Evolutionary conservation across 257 asterid genomes (phyloP).

Genomic region (Plantago major): DNA sequence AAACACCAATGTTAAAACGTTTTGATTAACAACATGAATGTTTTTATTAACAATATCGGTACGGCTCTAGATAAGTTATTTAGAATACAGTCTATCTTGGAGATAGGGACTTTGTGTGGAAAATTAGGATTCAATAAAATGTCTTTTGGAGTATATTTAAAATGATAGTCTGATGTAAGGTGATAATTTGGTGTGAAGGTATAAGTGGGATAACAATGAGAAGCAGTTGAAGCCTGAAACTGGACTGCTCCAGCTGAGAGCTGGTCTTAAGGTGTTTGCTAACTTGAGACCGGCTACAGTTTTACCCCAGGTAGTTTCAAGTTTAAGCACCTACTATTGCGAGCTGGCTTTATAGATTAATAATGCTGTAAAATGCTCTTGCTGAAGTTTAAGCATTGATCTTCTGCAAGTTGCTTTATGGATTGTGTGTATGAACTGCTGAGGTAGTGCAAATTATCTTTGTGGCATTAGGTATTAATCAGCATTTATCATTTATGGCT

Average conservation of each 20-base stretch:
- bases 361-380: background rate
- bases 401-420: background rate
- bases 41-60: no score
- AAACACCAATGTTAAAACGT: no score
- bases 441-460: no score
- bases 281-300: constrained; percentile 97
- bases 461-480: no score
- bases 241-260: constrained; percentile 93
- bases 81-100: no score
- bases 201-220: constrained; percentile 95
- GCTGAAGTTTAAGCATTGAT: constrained; percentile 6
- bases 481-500: no score
- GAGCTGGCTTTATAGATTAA: background rate
- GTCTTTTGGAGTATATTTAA: no score
- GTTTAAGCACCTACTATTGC: no score
- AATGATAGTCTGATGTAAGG: background rate
- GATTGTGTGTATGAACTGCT: background rate
- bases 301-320: constrained; percentile 93
- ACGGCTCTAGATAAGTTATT: no score
- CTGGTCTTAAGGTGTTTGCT: constrained; percentile 90
- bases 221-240: constrained; percentile 97
- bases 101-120: no score
- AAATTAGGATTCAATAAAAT: no score
- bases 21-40: no score
- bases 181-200: constrained; percentile 38